Evolutionary conservation across 208 protist genomes (phyloP), one percentile per base, ranked within the genome.

Genomic region (Strigomonas galati): DNA sequence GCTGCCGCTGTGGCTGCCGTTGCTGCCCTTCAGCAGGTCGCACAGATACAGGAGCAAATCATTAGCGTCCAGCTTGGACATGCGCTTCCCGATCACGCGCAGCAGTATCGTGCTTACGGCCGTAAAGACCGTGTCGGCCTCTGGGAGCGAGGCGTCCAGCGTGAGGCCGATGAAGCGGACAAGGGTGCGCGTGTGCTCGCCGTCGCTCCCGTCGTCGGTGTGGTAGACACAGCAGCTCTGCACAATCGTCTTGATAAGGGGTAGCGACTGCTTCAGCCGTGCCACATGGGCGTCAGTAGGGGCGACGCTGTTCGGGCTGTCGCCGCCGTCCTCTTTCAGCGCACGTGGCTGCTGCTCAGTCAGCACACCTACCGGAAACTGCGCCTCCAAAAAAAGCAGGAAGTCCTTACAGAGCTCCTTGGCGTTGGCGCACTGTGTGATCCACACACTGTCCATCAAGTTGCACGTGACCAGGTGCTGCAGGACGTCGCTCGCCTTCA

Each of bases 61-160:
- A 28, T 92, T 84, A 21, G 79, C 76, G 6, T 67, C 62, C 10
- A 57, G 28, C 65, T 89, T 92, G n/a, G 79, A 69, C 21, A 86
- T 12, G 9, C 71, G 74, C 19, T 62, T 24, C 15, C 49, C 48
- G 9, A 62, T 65, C 15, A 89, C 54, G n/a, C 52, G 27, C 2
- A 74, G 21, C 24, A 94, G 58, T 21, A 81, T 71, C 0, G 26
- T 24, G 31, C 69, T 65, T 0, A 69, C 78, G 44, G 37, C 62
- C 0, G 65, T 30, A 55, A 71, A 61, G 43, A 87, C 48, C 52
- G 70, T 61, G 57, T 92, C 82, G 24, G 77, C 65, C 55, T 91
- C 74, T 4, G 75, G 71, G 30, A 87, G 78, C 2, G 67, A 54
- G 26, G 85, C 24, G 63, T 94, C 85, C 14, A 94, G 48, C 17